Evolutionary conservation across 2,329 filamentous ascomycete genomes (phyloP).

Genomic region (Calonectria hawksworthii): DNA sequence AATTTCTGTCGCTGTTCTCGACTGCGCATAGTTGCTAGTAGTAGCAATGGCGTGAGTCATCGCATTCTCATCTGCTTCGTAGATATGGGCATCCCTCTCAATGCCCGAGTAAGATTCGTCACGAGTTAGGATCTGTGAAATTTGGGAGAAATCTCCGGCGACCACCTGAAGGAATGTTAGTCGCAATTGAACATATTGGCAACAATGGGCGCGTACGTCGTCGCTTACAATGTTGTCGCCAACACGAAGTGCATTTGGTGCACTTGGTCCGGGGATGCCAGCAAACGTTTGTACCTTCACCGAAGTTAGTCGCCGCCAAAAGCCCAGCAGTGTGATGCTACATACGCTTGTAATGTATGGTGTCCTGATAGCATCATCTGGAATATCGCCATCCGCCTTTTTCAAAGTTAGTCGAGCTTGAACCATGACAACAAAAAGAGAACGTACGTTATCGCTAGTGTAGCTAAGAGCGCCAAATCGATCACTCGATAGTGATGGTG

Average conservation of each 20-base stretch:
- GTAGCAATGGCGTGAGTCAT: neutral
- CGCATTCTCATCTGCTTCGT: neutral
- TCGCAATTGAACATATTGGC: neutral
- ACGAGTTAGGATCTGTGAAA: neutral
- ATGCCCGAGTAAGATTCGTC: neutral
- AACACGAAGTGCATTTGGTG: constrained; percentile 3
- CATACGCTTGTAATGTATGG: neutral
- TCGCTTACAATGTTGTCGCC: neutral
- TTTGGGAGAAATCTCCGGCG: neutral
- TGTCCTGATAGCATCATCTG: constrained; percentile 12
- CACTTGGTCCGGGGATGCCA: neutral
- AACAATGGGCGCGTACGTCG: constrained; percentile 2
- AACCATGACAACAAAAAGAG: neutral
- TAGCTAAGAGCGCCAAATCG: neutral
- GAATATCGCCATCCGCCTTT: constrained; percentile 39
- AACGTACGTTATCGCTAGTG: constrained; percentile 38
- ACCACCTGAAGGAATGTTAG: neutral
- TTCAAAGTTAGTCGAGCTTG: constrained; percentile 38
- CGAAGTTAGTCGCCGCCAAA: constrained; percentile 31
- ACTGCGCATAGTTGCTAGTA: neutral
- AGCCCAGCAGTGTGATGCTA: no score
- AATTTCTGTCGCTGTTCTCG: neutral
- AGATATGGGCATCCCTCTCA: neutral
- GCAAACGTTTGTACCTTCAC: constrained; percentile 32
- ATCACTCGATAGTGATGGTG: neutral